Conservation (phyloP, 2,329 filamentous ascomycete genomes). For the Sarocladiaceae sp. region DNA sequence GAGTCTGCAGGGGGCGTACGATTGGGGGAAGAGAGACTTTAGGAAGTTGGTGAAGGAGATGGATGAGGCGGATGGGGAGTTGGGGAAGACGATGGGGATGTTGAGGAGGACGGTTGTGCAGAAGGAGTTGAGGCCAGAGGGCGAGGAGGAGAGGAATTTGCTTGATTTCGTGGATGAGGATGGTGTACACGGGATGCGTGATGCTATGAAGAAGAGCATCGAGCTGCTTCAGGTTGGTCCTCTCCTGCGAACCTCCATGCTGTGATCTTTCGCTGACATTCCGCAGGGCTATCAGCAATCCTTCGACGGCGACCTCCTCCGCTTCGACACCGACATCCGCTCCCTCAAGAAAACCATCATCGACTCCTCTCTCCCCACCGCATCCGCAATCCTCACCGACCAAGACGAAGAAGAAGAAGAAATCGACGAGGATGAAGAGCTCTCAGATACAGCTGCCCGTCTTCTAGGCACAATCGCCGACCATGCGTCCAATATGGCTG, state of each 20-base stretch:
- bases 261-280: no score
- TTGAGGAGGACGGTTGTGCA: conserved; percentile 63
- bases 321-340: conserved; percentile 71
- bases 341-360: conserved; percentile 56
- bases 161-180: conserved; percentile 75
- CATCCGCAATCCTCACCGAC: conserved; percentile 26
- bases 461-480: conserved; percentile 58
- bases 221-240: conserved; percentile 60
- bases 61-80: conserved; percentile 60
- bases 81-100: conserved; percentile 63
- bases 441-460: conserved; percentile 43
- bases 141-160: conserved; percentile 55
- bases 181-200: conserved; percentile 61
- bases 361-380: conserved; percentile 18
- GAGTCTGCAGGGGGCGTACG: conserved; percentile 51
- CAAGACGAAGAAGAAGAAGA: conserved; percentile 17
- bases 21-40: conserved; percentile 56
- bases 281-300: conserved; percentile 59
- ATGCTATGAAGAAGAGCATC: conserved; percentile 66
- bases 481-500: conserved; percentile 78
- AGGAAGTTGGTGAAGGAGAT: conserved; percentile 58
- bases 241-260: no score
- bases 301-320: conserved; percentile 70
- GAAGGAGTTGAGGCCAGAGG: conserved; percentile 54
- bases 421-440: conserved; percentile 14